Evolutionary conservation across 805 yeast genomes (phyloP).

Genomic region (Ogataea thermomethanolica): DNA sequence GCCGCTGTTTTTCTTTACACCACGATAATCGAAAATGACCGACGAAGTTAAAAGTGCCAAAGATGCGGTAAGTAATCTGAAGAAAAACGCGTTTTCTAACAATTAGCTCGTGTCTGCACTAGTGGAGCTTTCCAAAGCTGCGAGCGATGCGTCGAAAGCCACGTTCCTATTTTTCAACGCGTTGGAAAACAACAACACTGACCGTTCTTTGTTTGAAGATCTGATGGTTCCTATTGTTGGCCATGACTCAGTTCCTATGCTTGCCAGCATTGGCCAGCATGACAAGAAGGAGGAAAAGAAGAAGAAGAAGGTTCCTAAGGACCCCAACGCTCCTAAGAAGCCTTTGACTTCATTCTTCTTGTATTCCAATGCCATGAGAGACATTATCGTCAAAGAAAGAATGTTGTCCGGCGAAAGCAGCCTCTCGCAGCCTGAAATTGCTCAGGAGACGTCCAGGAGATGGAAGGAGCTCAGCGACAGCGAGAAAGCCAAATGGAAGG

Average conservation of each 20-base stretch:
- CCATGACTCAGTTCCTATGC: slow-evolving; percentile 18
- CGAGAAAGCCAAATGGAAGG: slow-evolving; percentile 72
- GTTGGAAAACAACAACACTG: slow-evolving; percentile 41
- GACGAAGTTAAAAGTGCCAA: slow-evolving; percentile 31
- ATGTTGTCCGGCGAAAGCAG: slow-evolving; percentile 55
- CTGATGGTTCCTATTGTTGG: slow-evolving; percentile 33
- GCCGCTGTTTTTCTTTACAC: slow-evolving; percentile 11
- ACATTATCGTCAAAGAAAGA: slow-evolving; percentile 66
- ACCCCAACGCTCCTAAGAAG: slow-evolving; percentile 94
- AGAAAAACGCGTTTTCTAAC: slow-evolving; percentile 17
- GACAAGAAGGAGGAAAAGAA: slow-evolving; percentile 44
- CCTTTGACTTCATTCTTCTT: slow-evolving; percentile 86
- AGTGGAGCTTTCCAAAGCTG: slow-evolving; percentile 81
- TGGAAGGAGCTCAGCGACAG: slow-evolving; percentile 73
- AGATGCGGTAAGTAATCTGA: slow-evolving; percentile 27
- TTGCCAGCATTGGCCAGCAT: slow-evolving; percentile 24
- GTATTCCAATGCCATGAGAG: slow-evolving; percentile 72
- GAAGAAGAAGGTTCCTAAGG: slow-evolving; percentile 52
- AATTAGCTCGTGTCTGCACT: slow-evolving; percentile 68
- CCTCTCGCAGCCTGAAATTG: slow-evolving; percentile 70
- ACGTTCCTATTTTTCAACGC: slow-evolving; percentile 72
- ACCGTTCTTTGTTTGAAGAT: slow-evolving; percentile 26
- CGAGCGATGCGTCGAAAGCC: slow-evolving; percentile 78
- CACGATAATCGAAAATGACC: slow-evolving; percentile 17
- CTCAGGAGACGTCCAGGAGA: slow-evolving; percentile 70